These are phyloP conservation scores for Penicillium odoratum DNA, from an alignment of 495 filamentous ascomycete species.

Conservation along the genomic window DNA sequence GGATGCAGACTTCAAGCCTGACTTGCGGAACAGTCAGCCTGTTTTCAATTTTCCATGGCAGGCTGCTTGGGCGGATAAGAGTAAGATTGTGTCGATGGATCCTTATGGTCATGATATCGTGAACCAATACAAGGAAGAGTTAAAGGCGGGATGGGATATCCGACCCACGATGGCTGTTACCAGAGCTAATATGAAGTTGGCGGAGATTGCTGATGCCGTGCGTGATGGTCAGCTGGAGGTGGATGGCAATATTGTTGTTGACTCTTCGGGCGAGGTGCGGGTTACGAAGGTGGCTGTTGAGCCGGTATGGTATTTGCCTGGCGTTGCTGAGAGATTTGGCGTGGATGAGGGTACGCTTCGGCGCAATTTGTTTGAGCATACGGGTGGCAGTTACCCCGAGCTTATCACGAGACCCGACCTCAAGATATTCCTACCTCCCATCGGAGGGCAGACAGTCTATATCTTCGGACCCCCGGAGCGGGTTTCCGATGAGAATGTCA, in stretches of 20 bases:
- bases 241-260: constrained; percentile 89
- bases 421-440: constrained; percentile 94
- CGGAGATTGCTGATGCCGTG: constrained; percentile 89
- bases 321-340: constrained; percentile 91
- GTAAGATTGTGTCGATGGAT: constrained; percentile 98
- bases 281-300: constrained; percentile 98
- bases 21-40: constrained; percentile 93
- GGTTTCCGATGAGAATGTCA: constrained; percentile 83
- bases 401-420: constrained; percentile 91
- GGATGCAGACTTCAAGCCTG: constrained; percentile 78
- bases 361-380: constrained; percentile 89
- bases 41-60: constrained; percentile 86
- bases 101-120: constrained; percentile 79
- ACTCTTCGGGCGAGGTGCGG: constrained; percentile 77
- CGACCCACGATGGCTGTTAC: constrained; percentile 94
- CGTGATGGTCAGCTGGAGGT: constrained; percentile 73
- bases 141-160: constrained; percentile 80
- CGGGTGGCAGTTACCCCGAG: constrained; percentile 88
- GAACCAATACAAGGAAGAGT: constrained; percentile 38
- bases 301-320: constrained; percentile 94
- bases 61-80: constrained; percentile 83
- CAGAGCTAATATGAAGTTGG: constrained; percentile 93
- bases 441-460: constrained; percentile 95
- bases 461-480: constrained; percentile 94
- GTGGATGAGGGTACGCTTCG: constrained; percentile 89